Evolutionary conservation across 179 eudicot species (phyloP), one percentile per base, ranked within the genome.

Genomic region (Beta corolliflora): DNA sequence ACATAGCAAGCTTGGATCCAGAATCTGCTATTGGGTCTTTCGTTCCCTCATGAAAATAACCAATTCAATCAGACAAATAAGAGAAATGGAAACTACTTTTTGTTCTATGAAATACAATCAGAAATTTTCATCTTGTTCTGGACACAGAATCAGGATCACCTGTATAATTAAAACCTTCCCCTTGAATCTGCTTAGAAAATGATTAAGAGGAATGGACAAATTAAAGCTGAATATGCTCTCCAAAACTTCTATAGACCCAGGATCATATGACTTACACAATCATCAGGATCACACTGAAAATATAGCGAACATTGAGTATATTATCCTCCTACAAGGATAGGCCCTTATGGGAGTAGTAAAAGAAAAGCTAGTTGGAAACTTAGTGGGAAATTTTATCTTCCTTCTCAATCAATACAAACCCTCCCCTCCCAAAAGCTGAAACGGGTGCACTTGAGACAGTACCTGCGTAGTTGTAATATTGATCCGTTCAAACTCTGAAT

Each of bases 151-250:
- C 8, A 54, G 50, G 50, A 59, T 48, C 75, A 95, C 99, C 97
- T 95, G 99, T 81, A 95, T 84, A 72, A 94, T 82, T 85, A 95
- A 91, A 77, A 90, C 87, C 83, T 86, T 92, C 44, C 87, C 84
- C 77, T 87, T 87, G 67, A 87, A 86, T 81, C 83, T 92, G 86
- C 87, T 86, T 25, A 95, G 69, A 82, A 95, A 95, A 89, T 90
- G 88, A 88, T 95, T 94, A 8, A 94, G 89, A 80, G 98, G 99
- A 80, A 95, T 85, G 63, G 96, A 90, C 78, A 92, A 90, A 81
- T 95, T 88, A 86, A 95, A 90, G 87, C 92, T 89, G 91, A 95
- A 95, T 71, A 95, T 83, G 81, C 99, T 94, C 85, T 94, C 99
- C 80, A 95, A 79, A 79, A 95, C 87, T 72, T 88, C 89, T 1